A percentile compares a stretch with the other conserved stretches of the same genome.
phyloP scores from a whole-genome alignment of 2,329 filamentous ascomycete genomes.

The Ophiocordyceps camponoti-saundersi region DNA sequence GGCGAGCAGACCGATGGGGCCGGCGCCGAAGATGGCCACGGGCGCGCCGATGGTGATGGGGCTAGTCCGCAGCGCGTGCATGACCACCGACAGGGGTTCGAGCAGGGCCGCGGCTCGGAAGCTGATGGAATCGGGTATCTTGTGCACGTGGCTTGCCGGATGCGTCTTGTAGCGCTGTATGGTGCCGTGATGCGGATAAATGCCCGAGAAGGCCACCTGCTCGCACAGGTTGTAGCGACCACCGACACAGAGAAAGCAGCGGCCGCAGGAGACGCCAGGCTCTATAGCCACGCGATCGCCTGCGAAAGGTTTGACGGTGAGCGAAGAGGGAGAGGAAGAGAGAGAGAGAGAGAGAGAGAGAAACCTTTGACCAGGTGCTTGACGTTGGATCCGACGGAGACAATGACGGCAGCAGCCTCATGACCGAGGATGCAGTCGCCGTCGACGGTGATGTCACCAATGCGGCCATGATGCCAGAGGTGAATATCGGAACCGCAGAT shows the following conservation, averaged over 20 bases:
- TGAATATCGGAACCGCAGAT: constrained; percentile 54
- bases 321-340: neutral
- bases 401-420: constrained; percentile 43
- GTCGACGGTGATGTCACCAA: constrained; percentile 44
- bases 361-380: constrained; percentile 27
- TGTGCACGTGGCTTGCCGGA: constrained; percentile 41
- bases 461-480: constrained; percentile 48
- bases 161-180: constrained; percentile 46
- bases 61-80: constrained; percentile 39
- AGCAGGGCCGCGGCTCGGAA: constrained; percentile 45
- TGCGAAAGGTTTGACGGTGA: constrained; percentile 1
- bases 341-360: neutral
- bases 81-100: constrained; percentile 45
- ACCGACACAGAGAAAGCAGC: constrained; percentile 39
- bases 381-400: constrained; percentile 38
- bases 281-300: constrained; percentile 52
- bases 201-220: constrained; percentile 42
- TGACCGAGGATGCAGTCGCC: constrained; percentile 50
- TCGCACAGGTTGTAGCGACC: constrained; percentile 49
- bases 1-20: constrained; percentile 44
- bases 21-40: constrained; percentile 42
- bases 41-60: constrained; percentile 36
- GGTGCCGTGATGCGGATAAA: constrained; percentile 42
- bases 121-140: constrained; percentile 36
- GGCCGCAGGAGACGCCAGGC: constrained; percentile 44